A percentile compares a stretch with the other conserved stretches of the same genome.
phyloP scores from a whole-genome alignment of 345 rosid genomes.

The Sisymbrium irio region DNA sequence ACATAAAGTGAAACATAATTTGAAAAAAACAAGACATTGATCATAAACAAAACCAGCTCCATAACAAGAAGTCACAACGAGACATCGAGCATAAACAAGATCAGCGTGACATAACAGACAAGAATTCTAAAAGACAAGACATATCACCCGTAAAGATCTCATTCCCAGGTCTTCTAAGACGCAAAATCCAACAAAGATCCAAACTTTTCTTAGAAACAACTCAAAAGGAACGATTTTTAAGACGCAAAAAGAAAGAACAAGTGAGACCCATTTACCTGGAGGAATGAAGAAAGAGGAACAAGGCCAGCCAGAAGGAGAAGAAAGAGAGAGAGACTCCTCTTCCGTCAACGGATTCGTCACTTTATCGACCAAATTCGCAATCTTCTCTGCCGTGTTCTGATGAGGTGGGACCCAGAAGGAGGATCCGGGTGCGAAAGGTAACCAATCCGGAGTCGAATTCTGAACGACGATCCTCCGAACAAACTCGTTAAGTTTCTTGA shows the following conservation, averaged over 20 bases:
- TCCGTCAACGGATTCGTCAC: constrained; percentile 35
- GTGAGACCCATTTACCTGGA: constrained; percentile 24
- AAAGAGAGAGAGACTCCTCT: constrained; percentile 38
- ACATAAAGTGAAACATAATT: too few species aligned
- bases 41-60: too few species aligned
- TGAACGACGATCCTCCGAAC: constrained; percentile 38
- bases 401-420: constrained; percentile 53
- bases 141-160: background rate
- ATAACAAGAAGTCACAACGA: too few species aligned
- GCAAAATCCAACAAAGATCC: background rate
- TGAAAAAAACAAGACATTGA: too few species aligned
- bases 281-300: constrained; percentile 38
- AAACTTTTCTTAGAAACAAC: background rate
- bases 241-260: background rate
- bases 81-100: too few species aligned
- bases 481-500: constrained; percentile 39
- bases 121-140: too few species aligned
- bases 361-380: constrained; percentile 29
- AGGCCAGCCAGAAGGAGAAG: constrained; percentile 46
- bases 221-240: background rate
- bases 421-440: constrained; percentile 46
- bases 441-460: constrained; percentile 50
- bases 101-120: too few species aligned
- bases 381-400: constrained; percentile 12
- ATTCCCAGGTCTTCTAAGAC: background rate